phyloP scores from a whole-genome alignment of 768 basidiomycete species.

The Collybiopsis confluens region DNA sequence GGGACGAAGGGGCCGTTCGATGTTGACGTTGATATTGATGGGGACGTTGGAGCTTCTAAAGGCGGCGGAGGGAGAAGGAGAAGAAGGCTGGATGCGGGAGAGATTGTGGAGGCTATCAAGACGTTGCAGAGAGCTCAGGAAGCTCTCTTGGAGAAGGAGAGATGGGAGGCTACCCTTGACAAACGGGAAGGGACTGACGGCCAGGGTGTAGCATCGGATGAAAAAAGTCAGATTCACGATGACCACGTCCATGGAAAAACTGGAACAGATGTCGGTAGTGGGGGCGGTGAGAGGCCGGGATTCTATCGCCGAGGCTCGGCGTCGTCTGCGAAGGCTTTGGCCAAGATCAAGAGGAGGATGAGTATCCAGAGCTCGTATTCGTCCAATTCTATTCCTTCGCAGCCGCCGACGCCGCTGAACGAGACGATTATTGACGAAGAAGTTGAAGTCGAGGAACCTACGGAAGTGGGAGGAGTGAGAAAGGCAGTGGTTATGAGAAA shows the following conservation, averaged over 20 bases:
- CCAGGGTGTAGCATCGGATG: not conserved
- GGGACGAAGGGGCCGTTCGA: slow-evolving; percentile 5
- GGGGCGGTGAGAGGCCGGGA: not conserved
- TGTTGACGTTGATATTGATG: slow-evolving; percentile 17
- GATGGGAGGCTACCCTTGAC: not conserved
- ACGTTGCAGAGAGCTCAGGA: slow-evolving; percentile 70
- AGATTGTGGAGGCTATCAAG: slow-evolving; percentile 80
- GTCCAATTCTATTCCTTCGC: not conserved
- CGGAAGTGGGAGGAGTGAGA: not conserved
- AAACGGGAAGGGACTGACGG: not conserved
- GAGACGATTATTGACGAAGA: slow-evolving; percentile 1
- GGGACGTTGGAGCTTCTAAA: slow-evolving; percentile 22
- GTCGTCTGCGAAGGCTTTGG: not conserved
- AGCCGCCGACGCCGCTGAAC: not conserved
- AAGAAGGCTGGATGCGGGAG: slow-evolving; percentile 30
- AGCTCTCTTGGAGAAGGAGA: slow-evolving; percentile 30
- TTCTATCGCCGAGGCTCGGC: not conserved
- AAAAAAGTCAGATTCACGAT: not conserved
- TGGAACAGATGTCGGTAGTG: not conserved
- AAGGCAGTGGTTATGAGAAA: not conserved
- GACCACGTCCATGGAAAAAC: not conserved
- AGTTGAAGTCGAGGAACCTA: not conserved
- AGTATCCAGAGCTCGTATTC: slow-evolving; percentile 2
- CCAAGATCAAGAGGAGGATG: slow-evolving; percentile 1
- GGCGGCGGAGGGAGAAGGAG: slow-evolving; percentile 27